A percentile compares a stretch with the other conserved stretches of the same genome.
Conservation (phyloP, 345 rosid genomes). For the Erucastrum elatum region DNA sequence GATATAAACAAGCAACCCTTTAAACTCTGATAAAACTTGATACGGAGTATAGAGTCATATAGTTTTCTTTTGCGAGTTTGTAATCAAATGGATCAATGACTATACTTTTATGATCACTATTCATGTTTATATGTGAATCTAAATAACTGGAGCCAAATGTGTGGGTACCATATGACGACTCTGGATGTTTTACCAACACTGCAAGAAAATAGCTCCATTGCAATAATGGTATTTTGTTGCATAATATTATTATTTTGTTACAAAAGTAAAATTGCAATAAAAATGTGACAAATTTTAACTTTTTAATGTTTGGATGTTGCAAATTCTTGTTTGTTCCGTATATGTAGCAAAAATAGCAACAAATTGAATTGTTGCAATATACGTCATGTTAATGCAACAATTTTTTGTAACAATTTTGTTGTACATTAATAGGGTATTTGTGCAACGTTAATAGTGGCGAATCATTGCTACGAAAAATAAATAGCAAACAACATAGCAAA, state of each 20-base stretch:
- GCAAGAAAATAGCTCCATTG: background rate
- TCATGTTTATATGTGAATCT: constrained; percentile 15
- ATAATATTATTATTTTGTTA: background rate
- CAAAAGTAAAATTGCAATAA: background rate
- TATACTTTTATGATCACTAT: background rate
- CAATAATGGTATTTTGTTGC: background rate
- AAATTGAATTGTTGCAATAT: no score
- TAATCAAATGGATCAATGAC: background rate
- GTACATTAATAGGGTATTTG: background rate
- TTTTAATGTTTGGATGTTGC: background rate
- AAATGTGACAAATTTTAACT: background rate
- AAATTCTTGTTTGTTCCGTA: background rate
- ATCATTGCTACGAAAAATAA: no score
- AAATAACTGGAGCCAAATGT: constrained; percentile 35
- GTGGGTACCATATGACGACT: constrained; percentile 17
- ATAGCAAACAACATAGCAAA: no score
- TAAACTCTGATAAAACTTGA: background rate
- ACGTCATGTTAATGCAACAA: background rate
- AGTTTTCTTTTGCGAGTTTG: background rate
- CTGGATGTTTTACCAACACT: constrained; percentile 11
- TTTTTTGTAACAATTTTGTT: background rate
- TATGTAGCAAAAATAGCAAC: no score
- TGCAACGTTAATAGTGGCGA: background rate
- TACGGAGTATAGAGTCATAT: background rate
- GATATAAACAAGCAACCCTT: background rate